Evolutionary conservation across 1,284 basidiomycete genomes (phyloP), one percentile per base, ranked within the genome.

Genomic region (Rhodotorula sp.): DNA sequence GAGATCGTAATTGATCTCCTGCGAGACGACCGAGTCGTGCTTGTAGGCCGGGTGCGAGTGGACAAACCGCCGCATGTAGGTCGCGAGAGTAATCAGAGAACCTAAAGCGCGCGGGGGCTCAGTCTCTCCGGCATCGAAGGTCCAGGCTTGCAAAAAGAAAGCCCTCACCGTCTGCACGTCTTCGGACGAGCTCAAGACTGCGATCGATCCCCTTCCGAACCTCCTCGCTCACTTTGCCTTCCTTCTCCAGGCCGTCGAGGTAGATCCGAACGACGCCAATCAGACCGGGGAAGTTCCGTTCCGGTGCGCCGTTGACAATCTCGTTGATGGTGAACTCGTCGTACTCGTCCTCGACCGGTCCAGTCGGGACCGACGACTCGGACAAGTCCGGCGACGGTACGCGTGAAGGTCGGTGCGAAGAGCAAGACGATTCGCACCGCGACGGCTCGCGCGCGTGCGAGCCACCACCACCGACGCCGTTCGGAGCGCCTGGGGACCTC

Each of bases 1-100:
- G 55, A 99, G 85, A 81, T 99, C 97, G 80, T 95, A 97, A 79
- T 95, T 97, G 80, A 99, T 93, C 82, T 91, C 88, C 79, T 93
- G 87, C 62, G 85, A 90, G 34, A 99, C 91, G 49, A 91, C 89
- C 56, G 93, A 97, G 82, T 99, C 94, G 64, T 87, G 85, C 81
- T 91, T 90, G 84, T 99, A 99, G 28, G 84, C 86, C 5, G 94
- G 92, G 81, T 99, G 97, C 2, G 87, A 85, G 28, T 88, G 87
- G 60, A 99, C 90, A 81, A 97, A 99, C 60, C 91, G 85, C 43
- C 97, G 87, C 68, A 97, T 94, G 93, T 93, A 99, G 14, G 88
- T 88, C 3, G 97, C 97, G 1, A 92, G 87, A 0, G 97, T 99
- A 78, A 88, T 82, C n/a, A 98, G 84, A 23, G 88, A 84, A 23